Percentiles rank a stretch among this genome's conserved stretches.
Conservation (phyloP, 306 rosid species). For the Inga laurina region DNA sequence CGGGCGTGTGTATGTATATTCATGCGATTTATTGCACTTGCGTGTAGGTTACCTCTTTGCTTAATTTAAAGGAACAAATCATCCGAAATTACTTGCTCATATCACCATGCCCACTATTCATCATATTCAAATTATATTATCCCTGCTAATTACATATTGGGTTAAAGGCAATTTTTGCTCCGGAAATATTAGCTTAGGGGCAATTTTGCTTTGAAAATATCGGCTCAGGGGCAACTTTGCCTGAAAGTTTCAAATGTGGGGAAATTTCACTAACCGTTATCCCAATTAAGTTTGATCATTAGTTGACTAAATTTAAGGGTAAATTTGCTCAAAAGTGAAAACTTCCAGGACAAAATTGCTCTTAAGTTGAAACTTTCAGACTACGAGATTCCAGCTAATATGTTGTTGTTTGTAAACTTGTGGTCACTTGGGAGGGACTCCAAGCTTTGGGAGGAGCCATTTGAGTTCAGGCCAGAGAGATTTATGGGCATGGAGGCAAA, state of each 20-base stretch:
- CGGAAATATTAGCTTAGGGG: no score
- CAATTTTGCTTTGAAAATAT: no score
- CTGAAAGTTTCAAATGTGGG: no score
- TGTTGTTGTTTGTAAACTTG: slow-evolving; percentile 47
- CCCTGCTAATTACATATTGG: no score
- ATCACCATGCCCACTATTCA: neutral
- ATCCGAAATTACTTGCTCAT: neutral
- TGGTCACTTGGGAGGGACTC: slow-evolving; percentile 80
- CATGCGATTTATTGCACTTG: neutral
- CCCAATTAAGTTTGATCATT: no score
- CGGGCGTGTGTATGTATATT: neutral
- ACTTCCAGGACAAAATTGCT: no score
- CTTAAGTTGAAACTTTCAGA: slow-evolving; percentile 13
- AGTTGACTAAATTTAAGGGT: no score
- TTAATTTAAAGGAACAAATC: neutral
- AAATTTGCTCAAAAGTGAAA: no score
- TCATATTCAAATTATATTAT: neutral
- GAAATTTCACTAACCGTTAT: no score
- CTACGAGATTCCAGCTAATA: slow-evolving; percentile 56
- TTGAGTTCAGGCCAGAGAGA: slow-evolving; percentile 69
- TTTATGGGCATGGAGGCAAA: slow-evolving; percentile 37
- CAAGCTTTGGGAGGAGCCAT: slow-evolving; percentile 55
- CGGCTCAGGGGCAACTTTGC: no score
- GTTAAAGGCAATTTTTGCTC: no score
- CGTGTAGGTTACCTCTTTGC: neutral